Percentiles rank a stretch among this genome's conserved stretches.
phyloP scores from a whole-genome alignment of 148 eudicot genomes.

The Rhododendron ferrugineum region DNA sequence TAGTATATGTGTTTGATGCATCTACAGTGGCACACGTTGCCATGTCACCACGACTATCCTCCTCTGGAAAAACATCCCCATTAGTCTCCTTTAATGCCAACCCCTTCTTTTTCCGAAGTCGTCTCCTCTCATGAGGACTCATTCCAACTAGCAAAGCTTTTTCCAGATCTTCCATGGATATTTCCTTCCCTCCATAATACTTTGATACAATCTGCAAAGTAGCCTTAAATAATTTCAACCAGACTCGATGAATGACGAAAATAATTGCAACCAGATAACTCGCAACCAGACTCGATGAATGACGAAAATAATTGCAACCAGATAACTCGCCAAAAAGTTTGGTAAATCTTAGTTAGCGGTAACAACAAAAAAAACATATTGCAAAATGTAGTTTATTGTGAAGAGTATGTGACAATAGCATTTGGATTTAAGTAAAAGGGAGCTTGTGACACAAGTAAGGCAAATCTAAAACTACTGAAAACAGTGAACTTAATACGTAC shows the following conservation, averaged over 20 bases:
- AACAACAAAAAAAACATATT: background rate
- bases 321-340: background rate
- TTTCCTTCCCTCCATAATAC: constrained; percentile 83
- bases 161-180: constrained; percentile 74
- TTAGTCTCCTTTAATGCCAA: constrained; percentile 29
- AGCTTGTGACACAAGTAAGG: background rate
- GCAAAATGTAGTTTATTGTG: background rate
- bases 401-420: background rate
- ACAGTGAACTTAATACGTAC: background rate
- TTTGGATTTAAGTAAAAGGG: background rate
- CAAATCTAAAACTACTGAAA: background rate
- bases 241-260: background rate
- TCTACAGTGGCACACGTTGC: constrained; percentile 4
- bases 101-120: constrained; percentile 64
- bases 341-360: background rate
- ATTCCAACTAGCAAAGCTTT: constrained; percentile 77
- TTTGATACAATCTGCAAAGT: constrained; percentile 59
- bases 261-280: background rate
- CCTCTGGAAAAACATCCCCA: constrained; percentile 15
- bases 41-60: constrained; percentile 7
- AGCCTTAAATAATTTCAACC: background rate
- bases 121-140: constrained; percentile 80
- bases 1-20: constrained; percentile 7
- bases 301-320: background rate
- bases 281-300: background rate